Percentiles rank a stretch among this genome's conserved stretches.
Conservation (phyloP, 2,329 filamentous ascomycete species). For the Aureobasidium leucospermi region DNA sequence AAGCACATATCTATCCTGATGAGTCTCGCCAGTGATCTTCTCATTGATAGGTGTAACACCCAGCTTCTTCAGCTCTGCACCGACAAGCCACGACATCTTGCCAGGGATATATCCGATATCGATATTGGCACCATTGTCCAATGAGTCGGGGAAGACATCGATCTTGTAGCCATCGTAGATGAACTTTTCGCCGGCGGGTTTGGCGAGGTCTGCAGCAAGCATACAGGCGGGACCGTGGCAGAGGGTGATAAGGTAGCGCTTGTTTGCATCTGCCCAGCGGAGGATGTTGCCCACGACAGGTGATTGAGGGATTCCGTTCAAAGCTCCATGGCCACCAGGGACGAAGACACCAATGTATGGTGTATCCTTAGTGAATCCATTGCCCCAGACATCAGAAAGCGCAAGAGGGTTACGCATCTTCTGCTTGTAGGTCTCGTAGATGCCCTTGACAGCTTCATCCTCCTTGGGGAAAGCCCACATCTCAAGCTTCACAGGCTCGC, state of each 20-base stretch:
- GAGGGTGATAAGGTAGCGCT: background rate
- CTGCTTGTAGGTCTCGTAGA: background rate
- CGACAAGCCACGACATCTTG: conserved; percentile 3
- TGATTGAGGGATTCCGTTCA: background rate
- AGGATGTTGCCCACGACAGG: background rate
- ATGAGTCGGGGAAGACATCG: background rate
- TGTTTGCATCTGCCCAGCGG: background rate
- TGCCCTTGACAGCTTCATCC: background rate
- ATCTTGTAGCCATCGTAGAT: conserved; percentile 4
- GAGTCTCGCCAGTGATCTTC: background rate
- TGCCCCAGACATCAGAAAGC: background rate
- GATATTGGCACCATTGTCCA: background rate
- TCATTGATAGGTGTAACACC: background rate
- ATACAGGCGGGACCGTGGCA: conserved; percentile 4
- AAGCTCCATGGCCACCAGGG: background rate
- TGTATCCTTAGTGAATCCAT: background rate
- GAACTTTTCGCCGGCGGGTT: background rate
- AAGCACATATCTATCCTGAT: conserved; percentile 1
- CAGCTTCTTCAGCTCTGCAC: background rate
- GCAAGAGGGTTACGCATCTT: background rate
- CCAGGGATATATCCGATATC: conserved; percentile 2
- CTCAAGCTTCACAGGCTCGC: background rate
- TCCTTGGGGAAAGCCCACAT: background rate
- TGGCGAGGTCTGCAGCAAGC: background rate
- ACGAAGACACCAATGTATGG: background rate